Evolutionary conservation across 768 basidiomycete species (phyloP).

Genomic region (Lactarius indigo): DNA sequence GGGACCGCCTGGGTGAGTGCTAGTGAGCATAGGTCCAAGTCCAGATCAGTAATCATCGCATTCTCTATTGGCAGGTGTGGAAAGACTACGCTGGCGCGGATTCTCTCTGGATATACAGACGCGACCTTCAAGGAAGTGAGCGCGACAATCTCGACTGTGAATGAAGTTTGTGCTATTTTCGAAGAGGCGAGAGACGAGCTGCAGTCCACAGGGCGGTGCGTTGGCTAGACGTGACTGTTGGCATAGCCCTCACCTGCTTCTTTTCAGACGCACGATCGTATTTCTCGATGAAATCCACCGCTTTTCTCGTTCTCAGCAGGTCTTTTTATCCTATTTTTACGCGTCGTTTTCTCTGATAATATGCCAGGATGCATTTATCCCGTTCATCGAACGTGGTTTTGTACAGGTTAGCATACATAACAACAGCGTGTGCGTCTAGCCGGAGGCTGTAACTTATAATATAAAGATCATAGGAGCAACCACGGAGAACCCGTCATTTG

Average conservation of each 20-base stretch:
- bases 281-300: conserved; percentile 87
- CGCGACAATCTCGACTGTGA: conserved; percentile 65
- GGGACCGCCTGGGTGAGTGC: conserved; percentile 65
- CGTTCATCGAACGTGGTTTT: conserved; percentile 74
- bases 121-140: conserved; percentile 72
- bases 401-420: conserved; percentile 47
- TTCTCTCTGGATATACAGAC: conserved; percentile 58
- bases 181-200: conserved; percentile 71
- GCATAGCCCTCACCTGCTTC: background rate
- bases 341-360: conserved; percentile 23
- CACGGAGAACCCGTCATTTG: conserved; percentile 89
- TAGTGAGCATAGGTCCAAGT: too few species aligned
- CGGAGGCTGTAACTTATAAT: background rate
- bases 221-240: background rate
- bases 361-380: conserved; percentile 70
- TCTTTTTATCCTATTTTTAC: conserved; percentile 24
- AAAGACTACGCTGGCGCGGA: conserved; percentile 71
- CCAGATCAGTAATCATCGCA: too few species aligned
- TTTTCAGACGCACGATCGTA: conserved; percentile 60
- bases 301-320: conserved; percentile 70
- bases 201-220: conserved; percentile 59
- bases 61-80: conserved; percentile 45
- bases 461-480: conserved; percentile 73
- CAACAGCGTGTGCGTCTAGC: background rate
- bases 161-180: conserved; percentile 68